Percentiles rank a stretch among this genome's conserved stretches.
Evolutionary conservation across 345 rosid species (phyloP).

Genomic region (Ceriops decandra): DNA sequence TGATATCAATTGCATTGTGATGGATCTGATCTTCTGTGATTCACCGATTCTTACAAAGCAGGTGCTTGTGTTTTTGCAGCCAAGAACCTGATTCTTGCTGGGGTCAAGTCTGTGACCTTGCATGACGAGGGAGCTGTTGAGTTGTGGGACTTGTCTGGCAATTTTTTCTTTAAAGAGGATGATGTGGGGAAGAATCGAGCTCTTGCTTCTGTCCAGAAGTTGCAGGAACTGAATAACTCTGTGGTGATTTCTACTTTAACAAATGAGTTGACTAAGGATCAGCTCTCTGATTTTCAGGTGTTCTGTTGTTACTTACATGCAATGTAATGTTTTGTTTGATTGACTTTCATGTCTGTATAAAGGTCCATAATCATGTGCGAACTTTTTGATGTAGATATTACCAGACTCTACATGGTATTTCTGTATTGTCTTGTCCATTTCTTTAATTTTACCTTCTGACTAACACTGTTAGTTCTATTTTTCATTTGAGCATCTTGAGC

Average conservation of each 20-base stretch:
- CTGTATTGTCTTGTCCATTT: no score
- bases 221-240: slow-evolving; percentile 26
- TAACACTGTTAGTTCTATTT: no score
- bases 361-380: no score
- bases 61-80: slow-evolving; percentile 44
- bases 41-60: no score
- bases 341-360: no score
- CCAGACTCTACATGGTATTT: no score
- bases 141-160: slow-evolving; percentile 27
- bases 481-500: no score
- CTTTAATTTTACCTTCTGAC: no score
- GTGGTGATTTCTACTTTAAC: slow-evolving; percentile 21
- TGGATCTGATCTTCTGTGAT: not conserved
- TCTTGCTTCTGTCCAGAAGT: slow-evolving; percentile 22
- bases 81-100: slow-evolving; percentile 73
- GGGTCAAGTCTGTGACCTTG: slow-evolving; percentile 22
- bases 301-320: not conserved
- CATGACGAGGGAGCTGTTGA: slow-evolving; percentile 22
- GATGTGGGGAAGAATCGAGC: slow-evolving; percentile 29
- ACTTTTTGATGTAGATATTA: no score
- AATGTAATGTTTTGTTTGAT: not conserved
- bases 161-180: slow-evolving; percentile 18
- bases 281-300: slow-evolving; percentile 83
- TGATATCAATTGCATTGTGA: no score
- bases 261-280: slow-evolving; percentile 49